A percentile compares a stretch with the other conserved stretches of the same genome.
Conservation (phyloP, 1,139 yeast species). For the Lodderomyces beijingensis region DNA sequence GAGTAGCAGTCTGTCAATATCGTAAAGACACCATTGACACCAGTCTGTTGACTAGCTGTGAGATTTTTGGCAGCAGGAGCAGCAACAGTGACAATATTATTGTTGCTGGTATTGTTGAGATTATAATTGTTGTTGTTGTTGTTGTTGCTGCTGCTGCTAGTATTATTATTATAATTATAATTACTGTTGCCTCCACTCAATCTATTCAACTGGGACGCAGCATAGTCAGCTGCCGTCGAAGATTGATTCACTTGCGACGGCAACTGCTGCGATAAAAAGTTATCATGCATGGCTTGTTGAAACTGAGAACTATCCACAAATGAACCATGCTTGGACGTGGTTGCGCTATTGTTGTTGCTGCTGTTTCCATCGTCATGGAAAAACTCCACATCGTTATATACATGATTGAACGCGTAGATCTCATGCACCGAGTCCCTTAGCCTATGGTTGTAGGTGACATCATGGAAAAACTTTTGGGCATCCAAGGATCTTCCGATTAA, state of each 20-base stretch:
- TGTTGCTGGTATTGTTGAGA: too few relatives aligned
- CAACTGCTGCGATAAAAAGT: slow-evolving; percentile 19
- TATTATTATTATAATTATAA: slow-evolving; percentile 1
- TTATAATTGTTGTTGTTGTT: too few relatives aligned
- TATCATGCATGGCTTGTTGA: slow-evolving; percentile 13
- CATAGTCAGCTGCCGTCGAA: slow-evolving; percentile 1
- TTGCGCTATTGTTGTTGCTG: slow-evolving; percentile 14
- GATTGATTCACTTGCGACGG: slow-evolving; percentile 13
- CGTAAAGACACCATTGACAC: slow-evolving; percentile 89
- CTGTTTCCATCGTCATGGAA: slow-evolving; percentile 26
- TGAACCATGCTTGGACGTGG: slow-evolving; percentile 30
- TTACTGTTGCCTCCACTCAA: slow-evolving; percentile 2
- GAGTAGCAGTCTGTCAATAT: slow-evolving; percentile 91
- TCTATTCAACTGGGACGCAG: slow-evolving; percentile 3
- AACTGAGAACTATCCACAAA: slow-evolving; percentile 18
- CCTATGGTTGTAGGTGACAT: slow-evolving; percentile 91
- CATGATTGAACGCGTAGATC: slow-evolving; percentile 80
- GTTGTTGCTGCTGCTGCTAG: too few relatives aligned
- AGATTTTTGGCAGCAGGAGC: slow-evolving; percentile 11
- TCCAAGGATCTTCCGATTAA: slow-evolving; percentile 88
- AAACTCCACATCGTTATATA: slow-evolving; percentile 38
- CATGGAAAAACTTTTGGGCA: slow-evolving; percentile 92
- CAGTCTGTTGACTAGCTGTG: slow-evolving; percentile 19
- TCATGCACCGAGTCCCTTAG: slow-evolving; percentile 84
- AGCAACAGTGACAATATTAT: slow-evolving; percentile 2